Evolutionary conservation across 192 early-diverging fungal species (phyloP).

Genomic region (Spizellomyces punctatus): DNA sequence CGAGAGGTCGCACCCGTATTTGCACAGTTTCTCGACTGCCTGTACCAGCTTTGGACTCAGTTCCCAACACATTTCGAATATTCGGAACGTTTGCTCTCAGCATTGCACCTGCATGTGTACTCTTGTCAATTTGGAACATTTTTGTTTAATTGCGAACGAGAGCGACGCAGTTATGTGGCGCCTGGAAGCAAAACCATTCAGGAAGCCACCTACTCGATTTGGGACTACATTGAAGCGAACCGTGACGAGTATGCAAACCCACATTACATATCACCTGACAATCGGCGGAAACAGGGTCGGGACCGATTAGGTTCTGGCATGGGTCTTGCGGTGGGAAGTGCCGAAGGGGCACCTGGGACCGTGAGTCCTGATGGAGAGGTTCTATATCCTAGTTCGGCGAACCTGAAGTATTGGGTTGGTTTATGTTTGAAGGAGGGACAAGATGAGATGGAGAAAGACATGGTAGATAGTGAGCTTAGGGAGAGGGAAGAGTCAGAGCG

Average conservation of each 20-base stretch:
- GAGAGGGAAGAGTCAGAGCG: background rate
- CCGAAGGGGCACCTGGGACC: background rate
- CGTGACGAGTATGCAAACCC: conserved; percentile 61
- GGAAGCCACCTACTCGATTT: conserved; percentile 66
- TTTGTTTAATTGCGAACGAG: conserved; percentile 85
- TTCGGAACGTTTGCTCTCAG: conserved; percentile 76
- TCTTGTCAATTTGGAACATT: conserved; percentile 95
- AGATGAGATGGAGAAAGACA: conserved; percentile 2
- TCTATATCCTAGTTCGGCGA: conserved; percentile 63
- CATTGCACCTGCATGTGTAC: conserved; percentile 85
- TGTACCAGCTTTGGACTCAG: conserved; percentile 89
- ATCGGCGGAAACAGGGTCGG: conserved; percentile 16
- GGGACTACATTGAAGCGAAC: conserved; percentile 75
- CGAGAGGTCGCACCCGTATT: conserved; percentile 92
- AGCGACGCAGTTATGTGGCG: conserved; percentile 52
- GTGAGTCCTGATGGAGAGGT: conserved; percentile 55
- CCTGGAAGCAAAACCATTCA: conserved; percentile 5
- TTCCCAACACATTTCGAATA: conserved; percentile 93
- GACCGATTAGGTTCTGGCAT: background rate
- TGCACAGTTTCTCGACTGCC: conserved; percentile 96
- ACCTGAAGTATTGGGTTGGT: conserved; percentile 70
- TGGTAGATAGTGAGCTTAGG: conserved; percentile 4
- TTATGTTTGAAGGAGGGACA: conserved; percentile 25
- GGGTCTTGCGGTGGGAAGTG: conserved; percentile 8
- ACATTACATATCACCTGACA: conserved; percentile 57